Percentiles rank a stretch among this genome's conserved stretches.
Evolutionary conservation across 768 basidiomycete genomes (phyloP).

Genomic region (Termitomyces titanicus): DNA sequence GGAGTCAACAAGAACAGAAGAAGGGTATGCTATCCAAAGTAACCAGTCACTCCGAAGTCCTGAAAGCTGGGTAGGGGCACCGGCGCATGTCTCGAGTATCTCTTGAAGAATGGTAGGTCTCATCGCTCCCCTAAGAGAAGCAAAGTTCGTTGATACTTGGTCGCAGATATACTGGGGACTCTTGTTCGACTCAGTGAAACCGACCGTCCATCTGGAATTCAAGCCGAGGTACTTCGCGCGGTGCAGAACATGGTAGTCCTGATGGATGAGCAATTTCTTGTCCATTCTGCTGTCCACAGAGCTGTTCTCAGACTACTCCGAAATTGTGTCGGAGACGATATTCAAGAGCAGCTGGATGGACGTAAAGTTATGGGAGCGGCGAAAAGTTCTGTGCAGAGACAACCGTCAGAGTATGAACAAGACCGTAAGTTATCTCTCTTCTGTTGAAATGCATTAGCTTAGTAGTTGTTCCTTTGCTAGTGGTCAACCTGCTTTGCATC

Average conservation of each 20-base stretch:
- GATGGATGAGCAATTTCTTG: constrained; percentile 90
- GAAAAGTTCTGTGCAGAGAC: constrained; percentile 56
- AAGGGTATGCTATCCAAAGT: constrained; percentile 59
- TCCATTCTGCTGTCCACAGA: constrained; percentile 87
- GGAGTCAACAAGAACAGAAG: constrained; percentile 82
- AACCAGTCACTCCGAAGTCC: constrained; percentile 3
- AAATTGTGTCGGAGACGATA: constrained; percentile 88
- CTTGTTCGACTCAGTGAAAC: constrained; percentile 84
- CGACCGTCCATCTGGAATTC: constrained; percentile 86
- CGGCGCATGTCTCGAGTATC: constrained; percentile 87
- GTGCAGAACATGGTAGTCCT: constrained; percentile 91
- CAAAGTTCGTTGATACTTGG: constrained; percentile 40
- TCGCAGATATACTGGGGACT: constrained; percentile 72
- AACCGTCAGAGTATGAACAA: constrained; percentile 86
- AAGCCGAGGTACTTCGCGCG: constrained; percentile 81
- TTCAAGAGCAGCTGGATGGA: constrained; percentile 85
- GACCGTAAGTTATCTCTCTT: constrained; percentile 57
- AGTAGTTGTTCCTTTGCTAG: constrained; percentile 33
- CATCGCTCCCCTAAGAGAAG: constrained; percentile 68
- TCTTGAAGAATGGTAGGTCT: constrained; percentile 78
- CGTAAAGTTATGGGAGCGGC: constrained; percentile 83
- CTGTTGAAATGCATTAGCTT: background rate
- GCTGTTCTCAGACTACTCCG: constrained; percentile 83
- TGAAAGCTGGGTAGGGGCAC: constrained; percentile 54
- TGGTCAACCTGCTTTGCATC: constrained; percentile 90